A percentile compares a stretch with the other conserved stretches of the same genome.
phyloP scores from a whole-genome alignment of 2,329 filamentous ascomycete species.

The Microcyclospora tardicrescens region DNA sequence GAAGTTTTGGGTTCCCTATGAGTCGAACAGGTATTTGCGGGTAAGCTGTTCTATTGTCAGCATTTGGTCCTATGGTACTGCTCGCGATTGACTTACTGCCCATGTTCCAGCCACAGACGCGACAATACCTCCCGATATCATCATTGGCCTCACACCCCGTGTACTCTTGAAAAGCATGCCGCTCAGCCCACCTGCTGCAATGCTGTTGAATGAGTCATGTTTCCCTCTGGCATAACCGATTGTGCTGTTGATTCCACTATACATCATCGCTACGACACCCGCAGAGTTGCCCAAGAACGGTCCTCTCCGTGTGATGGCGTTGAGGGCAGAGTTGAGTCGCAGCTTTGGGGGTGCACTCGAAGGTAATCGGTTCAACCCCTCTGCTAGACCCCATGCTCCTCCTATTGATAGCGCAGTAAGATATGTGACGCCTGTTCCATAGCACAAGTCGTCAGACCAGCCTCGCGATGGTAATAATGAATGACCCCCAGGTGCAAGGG shows the following conservation, averaged over 20 bases:
- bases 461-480: slow-evolving; percentile 87
- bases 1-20: background rate
- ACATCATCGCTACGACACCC: slow-evolving; percentile 87
- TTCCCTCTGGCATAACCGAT: slow-evolving; percentile 69
- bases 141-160: slow-evolving; percentile 75
- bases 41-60: slow-evolving; percentile 7
- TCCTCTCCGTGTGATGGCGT: slow-evolving; percentile 82
- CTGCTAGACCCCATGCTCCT: slow-evolving; percentile 82
- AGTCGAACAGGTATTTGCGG: slow-evolving; percentile 8
- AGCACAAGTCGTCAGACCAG: slow-evolving; percentile 97
- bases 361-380: slow-evolving; percentile 65
- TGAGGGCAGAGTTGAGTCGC: slow-evolving; percentile 84
- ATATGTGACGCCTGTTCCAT: slow-evolving; percentile 91
- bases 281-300: slow-evolving; percentile 95
- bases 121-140: slow-evolving; percentile 85
- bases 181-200: slow-evolving; percentile 71
- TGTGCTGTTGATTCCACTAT: slow-evolving; percentile 83
- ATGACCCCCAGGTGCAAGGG: slow-evolving; percentile 70
- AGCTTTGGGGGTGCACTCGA: slow-evolving; percentile 73
- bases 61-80: background rate
- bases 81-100: slow-evolving; percentile 54
- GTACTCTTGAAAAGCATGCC: slow-evolving; percentile 97
- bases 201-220: slow-evolving; percentile 81
- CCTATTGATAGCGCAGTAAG: slow-evolving; percentile 73
- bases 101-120: slow-evolving; percentile 73